Base-by-base conservation (phyloP, 2,329 filamentous ascomycete species). In the Exserohilum turcica region DNA sequence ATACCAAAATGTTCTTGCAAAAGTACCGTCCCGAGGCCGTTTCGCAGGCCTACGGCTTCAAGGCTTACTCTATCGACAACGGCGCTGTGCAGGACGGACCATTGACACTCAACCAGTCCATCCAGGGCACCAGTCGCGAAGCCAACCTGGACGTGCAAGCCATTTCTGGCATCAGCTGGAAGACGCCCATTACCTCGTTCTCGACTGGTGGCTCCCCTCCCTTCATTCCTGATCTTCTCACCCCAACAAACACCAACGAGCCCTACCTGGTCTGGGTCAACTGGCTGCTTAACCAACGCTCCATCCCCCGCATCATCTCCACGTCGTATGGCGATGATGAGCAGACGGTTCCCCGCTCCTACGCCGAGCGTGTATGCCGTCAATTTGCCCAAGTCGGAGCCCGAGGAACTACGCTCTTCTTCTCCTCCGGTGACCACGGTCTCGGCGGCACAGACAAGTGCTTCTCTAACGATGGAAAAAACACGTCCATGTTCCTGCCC, bases 301-400 rank as follows among this genome's bases (percentile, higher is more conserved):
- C 81, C 15, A 76, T 90, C 1, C 86, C 87, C 0, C 80, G 84
- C 40, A 82, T 86, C 13, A 81, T 90, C 64, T 83, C 80, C 46
- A 85, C 83, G 10, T 88, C 85, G 0, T 90, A 90, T 67, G 86
- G 85, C 42, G 86, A 89, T 55, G 80, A 84, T 47, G 87, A 90
- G 72, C 83, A 88, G 67, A 81, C 79, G 3, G 77, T 90, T 0
- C 86, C 87, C 0, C 65, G 75, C 2, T 80, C 81, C 9, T 90
- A 88, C 64, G 84, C 84, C 15, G 76, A 77, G 42, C 79, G 81
- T 44, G 84, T 87, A 10, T 90, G 87, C 76, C 79, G 82, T 57
- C 77, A 85, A 58, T 86, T 88, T 62, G 84, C 82, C 37, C 81
- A 87, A 61, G 83, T 89, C 28, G 86, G 85, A n/a, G 82, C 84